Evolutionary conservation across 495 filamentous ascomycete genomes (phyloP), one percentile per base, ranked within the genome.

Genomic region (Lasiosphaeris hirsuta): DNA sequence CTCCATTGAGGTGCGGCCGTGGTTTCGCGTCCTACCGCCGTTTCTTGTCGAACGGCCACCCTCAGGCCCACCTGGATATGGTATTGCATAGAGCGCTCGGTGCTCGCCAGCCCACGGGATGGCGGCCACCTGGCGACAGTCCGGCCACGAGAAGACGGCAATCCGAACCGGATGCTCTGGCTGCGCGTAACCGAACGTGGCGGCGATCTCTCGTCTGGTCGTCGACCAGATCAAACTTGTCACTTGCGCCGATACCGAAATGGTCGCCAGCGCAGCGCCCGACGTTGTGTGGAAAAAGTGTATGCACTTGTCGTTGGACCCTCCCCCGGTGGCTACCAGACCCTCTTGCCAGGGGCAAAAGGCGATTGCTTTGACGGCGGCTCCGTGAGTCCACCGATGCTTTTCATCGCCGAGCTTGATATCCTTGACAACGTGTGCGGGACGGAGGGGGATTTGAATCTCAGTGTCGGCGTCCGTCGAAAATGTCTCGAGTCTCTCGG

Each of bases 261-360:
- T 97, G 4, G 87, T 96, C 7, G 91, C 91, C 10, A 97, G 81
- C 58, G 86, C 87, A 9, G 90, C 86, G 2, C 95, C 94, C 2
- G 91, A 92, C 13, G 81, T 81, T 3, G 90, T 87, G 70, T 98
- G 93, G 73, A 84, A 96, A 74, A 98, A 97, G 73, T 97, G 94
- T 49, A 98, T 96, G 64, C 89, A 87, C 59, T 91, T 89, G 70
- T 97, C 93, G 66, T 96, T 96, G 47, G 87, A 88, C 15, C 94
- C 94, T 30, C 94, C 94, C 1, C 94, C 94, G 7, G 92, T 96
- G 30, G 94, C 94, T 46, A 98, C 75, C 1, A 98, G 77, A 14
- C 88, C 88, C 34, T 86, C 82, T 54, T 92, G 90, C 93, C 93
- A 97, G 5, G 94, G 94, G 42, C 94, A 96, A 73, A 97, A 97